Evolutionary conservation across 148 eudicot species (phyloP).

Genomic region (Chenopodium berlandieri): DNA sequence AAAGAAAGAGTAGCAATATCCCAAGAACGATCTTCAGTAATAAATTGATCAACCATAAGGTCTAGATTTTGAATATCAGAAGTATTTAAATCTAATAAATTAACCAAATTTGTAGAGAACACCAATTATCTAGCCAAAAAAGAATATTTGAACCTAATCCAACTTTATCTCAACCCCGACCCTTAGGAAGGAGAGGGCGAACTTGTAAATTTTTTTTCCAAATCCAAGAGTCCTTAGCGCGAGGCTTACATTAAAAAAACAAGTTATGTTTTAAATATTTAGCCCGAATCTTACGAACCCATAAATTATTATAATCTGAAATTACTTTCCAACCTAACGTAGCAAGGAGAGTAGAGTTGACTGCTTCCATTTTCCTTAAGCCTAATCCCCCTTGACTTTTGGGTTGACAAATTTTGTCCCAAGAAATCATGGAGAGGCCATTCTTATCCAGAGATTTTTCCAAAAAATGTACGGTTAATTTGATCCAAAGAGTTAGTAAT

Average conservation of each 20-base stretch:
- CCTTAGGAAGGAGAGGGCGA: neutral
- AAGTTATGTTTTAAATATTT: too few species aligned
- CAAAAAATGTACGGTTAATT: neutral
- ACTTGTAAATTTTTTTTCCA: neutral
- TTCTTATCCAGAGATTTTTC: neutral
- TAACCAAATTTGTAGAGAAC: too few species aligned
- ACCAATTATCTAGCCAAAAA: too few species aligned
- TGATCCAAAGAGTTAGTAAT: neutral
- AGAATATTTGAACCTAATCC: too few species aligned
- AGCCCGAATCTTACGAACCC: neutral
- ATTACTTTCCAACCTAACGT: neutral
- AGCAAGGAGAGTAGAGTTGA: neutral
- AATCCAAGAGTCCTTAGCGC: neutral
- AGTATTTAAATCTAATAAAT: too few species aligned
- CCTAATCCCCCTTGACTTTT: neutral
- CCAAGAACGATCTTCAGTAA: too few species aligned
- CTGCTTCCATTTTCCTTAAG: neutral
- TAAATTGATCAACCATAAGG: too few species aligned
- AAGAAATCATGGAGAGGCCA: neutral
- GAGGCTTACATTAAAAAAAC: neutral
- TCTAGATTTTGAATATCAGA: too few species aligned
- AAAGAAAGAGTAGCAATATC: too few species aligned
- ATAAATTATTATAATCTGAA: neutral
- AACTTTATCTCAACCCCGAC: neutral
- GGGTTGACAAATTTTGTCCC: neutral